Conservation (phyloP, 1,284 basidiomycete species). For the Prillingera fragicola region DNA sequence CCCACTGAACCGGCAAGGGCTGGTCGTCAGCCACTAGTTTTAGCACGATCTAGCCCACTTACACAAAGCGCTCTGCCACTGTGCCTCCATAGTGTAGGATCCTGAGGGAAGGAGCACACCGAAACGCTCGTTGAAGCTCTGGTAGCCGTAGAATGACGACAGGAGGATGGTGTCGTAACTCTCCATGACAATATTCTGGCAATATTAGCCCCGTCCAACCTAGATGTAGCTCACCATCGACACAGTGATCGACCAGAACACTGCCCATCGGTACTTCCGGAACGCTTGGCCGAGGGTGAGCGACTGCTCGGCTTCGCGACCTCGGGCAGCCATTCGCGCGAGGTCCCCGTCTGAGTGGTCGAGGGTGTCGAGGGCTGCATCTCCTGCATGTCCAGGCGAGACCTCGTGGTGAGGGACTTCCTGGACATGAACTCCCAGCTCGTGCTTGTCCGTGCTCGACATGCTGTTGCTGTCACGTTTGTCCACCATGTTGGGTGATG, state of each 20-base stretch:
- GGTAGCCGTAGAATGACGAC: background rate
- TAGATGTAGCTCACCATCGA: background rate
- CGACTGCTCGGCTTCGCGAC: background rate
- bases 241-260: background rate
- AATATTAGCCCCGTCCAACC: background rate
- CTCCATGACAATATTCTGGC: constrained; percentile 5
- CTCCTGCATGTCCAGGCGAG: background rate
- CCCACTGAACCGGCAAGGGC: too few species aligned
- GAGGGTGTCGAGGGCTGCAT: background rate
- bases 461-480: too few species aligned
- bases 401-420: too few species aligned
- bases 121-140: background rate
- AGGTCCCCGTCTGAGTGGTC: background rate
- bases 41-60: too few species aligned
- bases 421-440: too few species aligned
- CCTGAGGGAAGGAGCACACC: too few species aligned
- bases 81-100: too few species aligned
- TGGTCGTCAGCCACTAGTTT: too few species aligned
- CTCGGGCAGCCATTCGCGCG: background rate
- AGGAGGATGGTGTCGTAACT: constrained; percentile 3
- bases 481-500: too few species aligned
- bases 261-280: constrained; percentile 1
- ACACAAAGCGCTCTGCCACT: background rate
- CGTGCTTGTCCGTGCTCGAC: too few species aligned
- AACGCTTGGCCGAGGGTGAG: constrained; percentile 2